Percentiles rank a stretch among this genome's conserved stretches.
These are phyloP conservation scores for Holtermannia corniformis DNA, from an alignment of 768 basidiomycete genomes.

Conservation along the genomic window DNA sequence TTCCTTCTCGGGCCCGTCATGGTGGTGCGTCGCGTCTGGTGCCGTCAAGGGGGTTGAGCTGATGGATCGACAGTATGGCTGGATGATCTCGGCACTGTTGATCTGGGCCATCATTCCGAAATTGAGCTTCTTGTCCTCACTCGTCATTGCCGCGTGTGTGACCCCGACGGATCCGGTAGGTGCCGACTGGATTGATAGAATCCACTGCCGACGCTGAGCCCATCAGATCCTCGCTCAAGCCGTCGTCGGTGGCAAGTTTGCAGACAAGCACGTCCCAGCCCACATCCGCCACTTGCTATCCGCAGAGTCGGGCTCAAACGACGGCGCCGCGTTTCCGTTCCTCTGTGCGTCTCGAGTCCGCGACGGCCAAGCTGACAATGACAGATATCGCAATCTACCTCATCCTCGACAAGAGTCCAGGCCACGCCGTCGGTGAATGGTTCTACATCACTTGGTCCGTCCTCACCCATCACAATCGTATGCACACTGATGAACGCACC, in stretches of 20 bases:
- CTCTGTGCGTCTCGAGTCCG: slow-evolving; percentile 44
- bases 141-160: slow-evolving; percentile 84
- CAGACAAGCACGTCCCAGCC: slow-evolving; percentile 79
- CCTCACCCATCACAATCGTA: not conserved
- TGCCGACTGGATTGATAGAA: not conserved
- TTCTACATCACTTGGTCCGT: slow-evolving; percentile 57
- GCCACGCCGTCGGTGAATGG: slow-evolving; percentile 73
- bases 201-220: too few species aligned
- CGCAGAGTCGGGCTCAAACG: slow-evolving; percentile 89
- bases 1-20: slow-evolving; percentile 57
- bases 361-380: not conserved
- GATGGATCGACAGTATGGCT: slow-evolving; percentile 66
- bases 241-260: slow-evolving; percentile 90
- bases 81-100: slow-evolving; percentile 77
- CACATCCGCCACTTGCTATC: slow-evolving; percentile 72
- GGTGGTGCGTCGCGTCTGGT: slow-evolving; percentile 14
- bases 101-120: slow-evolving; percentile 87
- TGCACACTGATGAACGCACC: slow-evolving; percentile 10
- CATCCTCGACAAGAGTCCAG: slow-evolving; percentile 54
- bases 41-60: not conserved
- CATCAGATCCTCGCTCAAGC: slow-evolving; percentile 84
- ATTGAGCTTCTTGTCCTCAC: slow-evolving; percentile 75
- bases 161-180: slow-evolving; percentile 96
- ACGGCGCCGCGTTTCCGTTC: slow-evolving; percentile 94
- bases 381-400: slow-evolving; percentile 67